phyloP scores from a whole-genome alignment of 2,329 filamentous ascomycete species.

The Aspergillus proliferans region DNA sequence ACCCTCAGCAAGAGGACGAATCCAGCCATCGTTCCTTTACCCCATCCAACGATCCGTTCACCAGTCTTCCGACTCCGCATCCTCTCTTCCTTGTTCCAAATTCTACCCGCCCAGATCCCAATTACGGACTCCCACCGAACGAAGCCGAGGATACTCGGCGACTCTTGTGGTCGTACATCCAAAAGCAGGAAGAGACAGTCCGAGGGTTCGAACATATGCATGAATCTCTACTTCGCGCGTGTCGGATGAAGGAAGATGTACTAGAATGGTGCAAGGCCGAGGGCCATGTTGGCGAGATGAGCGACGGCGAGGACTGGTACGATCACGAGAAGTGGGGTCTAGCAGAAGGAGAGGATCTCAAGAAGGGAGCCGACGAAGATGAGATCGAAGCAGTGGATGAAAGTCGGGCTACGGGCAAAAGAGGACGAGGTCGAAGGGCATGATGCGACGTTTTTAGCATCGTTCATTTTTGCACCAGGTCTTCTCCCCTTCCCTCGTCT shows the following conservation, averaged over 20 bases:
- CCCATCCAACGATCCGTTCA: slow-evolving; percentile 24
- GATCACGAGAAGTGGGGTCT: slow-evolving; percentile 57
- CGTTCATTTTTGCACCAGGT: background rate
- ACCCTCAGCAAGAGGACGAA: slow-evolving; percentile 23
- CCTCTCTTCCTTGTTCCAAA: slow-evolving; percentile 54
- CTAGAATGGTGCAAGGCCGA: slow-evolving; percentile 58
- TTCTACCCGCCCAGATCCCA: slow-evolving; percentile 45
- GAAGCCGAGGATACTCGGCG: slow-evolving; percentile 60
- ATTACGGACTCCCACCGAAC: slow-evolving; percentile 50
- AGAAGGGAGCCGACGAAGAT: slow-evolving; percentile 57
- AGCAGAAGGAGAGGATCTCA: slow-evolving; percentile 47
- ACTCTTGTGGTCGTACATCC: slow-evolving; percentile 55
- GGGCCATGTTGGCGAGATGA: slow-evolving; percentile 59
- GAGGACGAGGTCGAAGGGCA: slow-evolving; percentile 33
- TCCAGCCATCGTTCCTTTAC: slow-evolving; percentile 16
- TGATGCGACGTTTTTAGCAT: slow-evolving; percentile 8
- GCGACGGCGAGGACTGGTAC: slow-evolving; percentile 63
- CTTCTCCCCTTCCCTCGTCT: background rate
- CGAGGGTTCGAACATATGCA: slow-evolving; percentile 52
- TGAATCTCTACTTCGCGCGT: slow-evolving; percentile 52
- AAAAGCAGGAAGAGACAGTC: slow-evolving; percentile 61
- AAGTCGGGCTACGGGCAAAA: slow-evolving; percentile 33
- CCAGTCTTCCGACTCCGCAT: slow-evolving; percentile 40
- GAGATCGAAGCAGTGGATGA: slow-evolving; percentile 50
- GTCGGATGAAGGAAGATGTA: slow-evolving; percentile 54